Base-by-base conservation (phyloP, 495 filamentous ascomycete species). In the Letharia lupina region DNA sequence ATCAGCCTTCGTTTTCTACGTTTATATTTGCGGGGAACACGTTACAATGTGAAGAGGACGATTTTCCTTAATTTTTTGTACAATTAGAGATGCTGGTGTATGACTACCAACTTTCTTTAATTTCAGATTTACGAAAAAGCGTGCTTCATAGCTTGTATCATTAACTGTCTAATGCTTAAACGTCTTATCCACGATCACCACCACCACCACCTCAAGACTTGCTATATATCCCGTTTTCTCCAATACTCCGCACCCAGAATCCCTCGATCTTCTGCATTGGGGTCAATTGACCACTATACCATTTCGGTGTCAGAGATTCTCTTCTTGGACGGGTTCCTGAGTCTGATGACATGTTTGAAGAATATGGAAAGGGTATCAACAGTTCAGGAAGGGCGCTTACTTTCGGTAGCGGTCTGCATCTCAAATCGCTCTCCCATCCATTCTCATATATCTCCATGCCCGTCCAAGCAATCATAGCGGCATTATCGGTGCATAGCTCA, bases 391-490 rank as follows among this genome's bases (percentile, higher is more conserved):
- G 45, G 10, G n/a, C 10, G 10, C n/a, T 28, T 8, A 50, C 47
- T 50, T 87, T 90, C 63, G 85, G 80, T 28, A 89, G 63, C 10
- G 89, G 80, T 44, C 81, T 72, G 60, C 85, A 80, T 33, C 75
- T 78, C 39, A 93, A 69, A 31, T 81, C 79, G 23, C 84, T 87
- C 60, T 77, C 74, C 81, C 84, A 93, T 0, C 93, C 92, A 5
- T 81, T 84, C 73, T 91, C 86, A 65, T 81, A 97, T 91, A 98
- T 96, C 79, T 96, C 93, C 63, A 91, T 81, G 0, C 89, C 94
- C 8, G 93, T 82, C 94, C 94, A 98, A 1, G 89, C 93, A 70
- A 97, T 91, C 94, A 98, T 98, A n/a, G 91, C 91, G 20, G 93
- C 94, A 77, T 98, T 97, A 72, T 98, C 94, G 0, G 90, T 96